Conservation (phyloP, 257 asterid species). For the Henckelia pumila region DNA sequence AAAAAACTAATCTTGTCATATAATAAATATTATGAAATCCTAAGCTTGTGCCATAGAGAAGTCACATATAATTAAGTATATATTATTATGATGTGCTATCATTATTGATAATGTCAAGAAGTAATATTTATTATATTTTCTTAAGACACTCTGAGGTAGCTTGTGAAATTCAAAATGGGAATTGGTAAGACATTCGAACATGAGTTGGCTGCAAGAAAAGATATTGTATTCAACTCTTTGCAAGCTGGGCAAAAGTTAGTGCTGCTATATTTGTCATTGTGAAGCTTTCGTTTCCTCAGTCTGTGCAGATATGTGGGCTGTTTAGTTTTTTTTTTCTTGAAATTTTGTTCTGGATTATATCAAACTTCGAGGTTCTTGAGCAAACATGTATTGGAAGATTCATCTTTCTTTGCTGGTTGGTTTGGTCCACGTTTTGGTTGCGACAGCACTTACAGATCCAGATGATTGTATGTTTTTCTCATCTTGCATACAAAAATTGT, state of each 20-base stretch:
- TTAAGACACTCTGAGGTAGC: neutral
- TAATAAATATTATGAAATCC: neutral
- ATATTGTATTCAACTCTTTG: neutral
- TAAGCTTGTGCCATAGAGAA: neutral
- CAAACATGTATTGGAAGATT: constrained; percentile 36
- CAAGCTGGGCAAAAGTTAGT: no score
- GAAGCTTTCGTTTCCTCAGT: neutral
- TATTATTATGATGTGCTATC: neutral
- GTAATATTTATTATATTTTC: neutral
- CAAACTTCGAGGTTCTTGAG: constrained; percentile 13
- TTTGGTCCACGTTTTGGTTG: constrained; percentile 32
- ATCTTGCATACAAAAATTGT: neutral
- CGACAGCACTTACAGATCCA: constrained; percentile 46
- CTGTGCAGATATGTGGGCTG: neutral
- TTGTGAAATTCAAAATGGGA: neutral
- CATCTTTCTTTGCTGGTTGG: constrained; percentile 37
- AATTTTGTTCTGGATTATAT: constrained; percentile 12
- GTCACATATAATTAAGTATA: neutral
- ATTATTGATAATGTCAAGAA: neutral
- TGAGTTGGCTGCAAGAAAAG: neutral
- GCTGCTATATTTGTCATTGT: neutral
- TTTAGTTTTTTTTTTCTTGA: neutral
- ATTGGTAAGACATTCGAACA: neutral
- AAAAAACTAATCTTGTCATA: neutral
- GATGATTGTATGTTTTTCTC: constrained; percentile 45